Evolutionary conservation across 257 asterid genomes (phyloP), one percentile per base, ranked within the genome.

Genomic region (Solanum sparsipilum): DNA sequence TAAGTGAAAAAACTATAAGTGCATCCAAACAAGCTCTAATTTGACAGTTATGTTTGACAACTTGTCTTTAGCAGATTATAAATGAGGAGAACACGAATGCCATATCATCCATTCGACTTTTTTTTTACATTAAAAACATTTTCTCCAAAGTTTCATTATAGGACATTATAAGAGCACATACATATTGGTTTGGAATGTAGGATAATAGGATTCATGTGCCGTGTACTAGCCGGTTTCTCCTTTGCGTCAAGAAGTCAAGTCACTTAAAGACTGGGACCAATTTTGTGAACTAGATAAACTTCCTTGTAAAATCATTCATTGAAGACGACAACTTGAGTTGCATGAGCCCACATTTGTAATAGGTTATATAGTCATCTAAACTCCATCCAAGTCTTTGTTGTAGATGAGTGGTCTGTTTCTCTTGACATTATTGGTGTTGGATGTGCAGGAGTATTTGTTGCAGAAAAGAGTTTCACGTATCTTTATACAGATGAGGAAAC

Each of bases 401-500:
- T 81, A 29, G 70, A 81, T 48, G 85, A 81, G 11, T 48, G 18
- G 27, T 12, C 29, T 31, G 29, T 48, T 81, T 81, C 68, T 31
- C 44, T 46, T 81, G 70, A 34, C 81, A 7, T 27, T 91, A 68
- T 48, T 48, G 65, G 63, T 73, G 85, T 87, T 32, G 38, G 48
- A 76, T 89, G 52, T 94, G 90, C 99, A 97, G 99, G 89, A 93
- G 94, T 96, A 58, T 93, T 52, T 91, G 99, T 94, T 85, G 91
- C 91, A 89, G 98, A 93, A 90, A 96, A 93, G 92, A 86, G 93
- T 92, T 91, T 89, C 21, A 87, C 90, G 7, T 96, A 97, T 92
- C 96, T 95, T 79, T 97, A 95, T 90, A 94, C 98, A 7, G 99
- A 97, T 84, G 98, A 96, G 84, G 99, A 95, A 86, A 91, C 93